Percentiles rank a stretch among this genome's conserved stretches.
Evolutionary conservation across 2,329 filamentous ascomycete species (phyloP).

Genomic region (Capronia coronata): DNA sequence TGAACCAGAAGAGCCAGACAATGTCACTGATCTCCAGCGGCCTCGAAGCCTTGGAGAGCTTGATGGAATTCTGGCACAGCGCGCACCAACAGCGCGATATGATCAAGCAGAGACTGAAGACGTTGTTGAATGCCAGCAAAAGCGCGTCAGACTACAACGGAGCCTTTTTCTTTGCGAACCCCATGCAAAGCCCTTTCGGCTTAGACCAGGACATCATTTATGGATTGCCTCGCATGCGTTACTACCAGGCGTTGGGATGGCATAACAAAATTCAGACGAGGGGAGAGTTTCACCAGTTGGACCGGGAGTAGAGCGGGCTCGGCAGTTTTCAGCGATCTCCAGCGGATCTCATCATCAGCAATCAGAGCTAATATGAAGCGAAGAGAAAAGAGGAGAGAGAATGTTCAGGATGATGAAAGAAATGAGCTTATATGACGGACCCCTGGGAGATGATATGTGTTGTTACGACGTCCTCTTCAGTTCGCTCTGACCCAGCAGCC

Average conservation of each 20-base stretch:
- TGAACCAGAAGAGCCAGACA: slow-evolving; percentile 34
- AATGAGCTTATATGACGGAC: background rate
- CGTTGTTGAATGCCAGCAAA: slow-evolving; percentile 37
- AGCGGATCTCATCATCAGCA: background rate
- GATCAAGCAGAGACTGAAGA: slow-evolving; percentile 44
- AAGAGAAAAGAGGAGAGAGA: background rate
- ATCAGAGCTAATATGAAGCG: background rate
- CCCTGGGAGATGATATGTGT: background rate
- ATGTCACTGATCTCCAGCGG: slow-evolving; percentile 51
- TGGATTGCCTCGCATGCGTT: slow-evolving; percentile 30
- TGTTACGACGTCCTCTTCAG: no score
- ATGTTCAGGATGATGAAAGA: background rate
- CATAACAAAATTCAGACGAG: slow-evolving; percentile 10
- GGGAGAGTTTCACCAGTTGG: slow-evolving; percentile 18
- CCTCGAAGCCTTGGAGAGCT: slow-evolving; percentile 49
- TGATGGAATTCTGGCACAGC: slow-evolving; percentile 56
- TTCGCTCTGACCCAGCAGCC: no score
- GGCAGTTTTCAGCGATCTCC: no score
- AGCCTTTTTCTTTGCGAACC: slow-evolving; percentile 34
- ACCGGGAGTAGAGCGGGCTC: background rate
- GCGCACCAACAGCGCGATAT: slow-evolving; percentile 47
- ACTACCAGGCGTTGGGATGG: slow-evolving; percentile 33
- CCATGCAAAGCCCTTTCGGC: slow-evolving; percentile 39
- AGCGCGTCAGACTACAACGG: slow-evolving; percentile 35
- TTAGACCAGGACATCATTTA: slow-evolving; percentile 42